These are phyloP conservation scores for Penicillium griseofulvum DNA, from an alignment of 2,329 filamentous ascomycete genomes.

Conservation along the genomic window DNA sequence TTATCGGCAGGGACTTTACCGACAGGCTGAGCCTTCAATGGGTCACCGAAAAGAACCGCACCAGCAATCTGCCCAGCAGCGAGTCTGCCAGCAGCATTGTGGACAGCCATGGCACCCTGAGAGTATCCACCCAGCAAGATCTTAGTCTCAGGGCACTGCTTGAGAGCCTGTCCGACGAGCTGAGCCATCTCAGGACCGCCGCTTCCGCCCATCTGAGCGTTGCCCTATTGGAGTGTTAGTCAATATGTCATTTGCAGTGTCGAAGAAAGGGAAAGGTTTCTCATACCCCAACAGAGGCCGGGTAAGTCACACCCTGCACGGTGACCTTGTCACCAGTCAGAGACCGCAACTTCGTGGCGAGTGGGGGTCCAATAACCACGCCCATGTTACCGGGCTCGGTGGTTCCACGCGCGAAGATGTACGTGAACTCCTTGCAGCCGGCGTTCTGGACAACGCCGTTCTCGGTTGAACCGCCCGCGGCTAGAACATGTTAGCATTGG, in stretches of 20 bases:
- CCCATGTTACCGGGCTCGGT: slow-evolving; percentile 46
- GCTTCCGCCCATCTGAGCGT: slow-evolving; percentile 25
- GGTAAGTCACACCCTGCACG: slow-evolving; percentile 35
- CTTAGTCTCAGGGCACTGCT: slow-evolving; percentile 35
- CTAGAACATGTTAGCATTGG: slow-evolving; percentile 15
- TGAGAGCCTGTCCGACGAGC: slow-evolving; percentile 29
- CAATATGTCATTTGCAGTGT: too few species aligned
- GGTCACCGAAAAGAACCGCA: slow-evolving; percentile 49
- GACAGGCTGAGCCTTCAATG: slow-evolving; percentile 41
- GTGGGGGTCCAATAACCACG: slow-evolving; percentile 39
- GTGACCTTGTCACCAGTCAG: slow-evolving; percentile 27
- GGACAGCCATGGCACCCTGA: slow-evolving; percentile 37
- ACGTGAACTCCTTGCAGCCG: slow-evolving; percentile 43
- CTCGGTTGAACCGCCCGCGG: slow-evolving; percentile 27
- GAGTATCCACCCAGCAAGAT: slow-evolving; percentile 37
- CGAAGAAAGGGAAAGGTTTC: neutral
- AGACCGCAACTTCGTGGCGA: slow-evolving; percentile 25
- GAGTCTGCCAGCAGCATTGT: slow-evolving; percentile 32
- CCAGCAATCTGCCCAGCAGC: slow-evolving; percentile 38
- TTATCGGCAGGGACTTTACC: slow-evolving; percentile 43
- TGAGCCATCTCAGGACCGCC: slow-evolving; percentile 32
- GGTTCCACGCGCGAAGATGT: slow-evolving; percentile 47
- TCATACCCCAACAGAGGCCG: slow-evolving; percentile 26
- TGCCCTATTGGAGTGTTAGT: slow-evolving; percentile 20
- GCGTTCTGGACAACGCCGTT: slow-evolving; percentile 41